Conservation (phyloP, 805 yeast species). For the Starmerella bombi region DNA sequence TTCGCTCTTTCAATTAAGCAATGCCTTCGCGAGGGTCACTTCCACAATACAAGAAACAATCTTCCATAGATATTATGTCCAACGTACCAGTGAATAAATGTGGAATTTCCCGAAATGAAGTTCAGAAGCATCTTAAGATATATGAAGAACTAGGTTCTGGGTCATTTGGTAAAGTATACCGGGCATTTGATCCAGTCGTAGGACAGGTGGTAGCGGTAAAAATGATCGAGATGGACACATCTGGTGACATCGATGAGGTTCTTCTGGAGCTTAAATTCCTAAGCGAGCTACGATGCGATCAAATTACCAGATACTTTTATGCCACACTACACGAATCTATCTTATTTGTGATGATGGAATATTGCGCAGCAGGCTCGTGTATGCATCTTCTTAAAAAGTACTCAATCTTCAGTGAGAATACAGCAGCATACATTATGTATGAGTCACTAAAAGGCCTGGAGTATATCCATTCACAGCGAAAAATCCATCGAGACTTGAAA, state of each 20-base stretch:
- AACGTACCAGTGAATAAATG: no score
- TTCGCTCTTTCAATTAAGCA: no score
- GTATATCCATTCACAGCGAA: slow-evolving; percentile 61
- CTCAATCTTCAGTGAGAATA: slow-evolving; percentile 44
- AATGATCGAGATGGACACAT: slow-evolving; percentile 65
- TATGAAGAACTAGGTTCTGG: slow-evolving; percentile 21
- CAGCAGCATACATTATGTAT: slow-evolving; percentile 47
- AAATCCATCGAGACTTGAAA: slow-evolving; percentile 82
- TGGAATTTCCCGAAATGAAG: no score
- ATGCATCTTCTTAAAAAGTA: slow-evolving; percentile 46
- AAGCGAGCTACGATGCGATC: slow-evolving; percentile 49
- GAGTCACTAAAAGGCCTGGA: slow-evolving; percentile 57
- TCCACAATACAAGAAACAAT: no score
- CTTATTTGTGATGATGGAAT: slow-evolving; percentile 89
- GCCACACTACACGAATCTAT: slow-evolving; percentile 51
- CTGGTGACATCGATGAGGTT: slow-evolving; percentile 54
- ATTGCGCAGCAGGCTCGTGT: slow-evolving; percentile 90
- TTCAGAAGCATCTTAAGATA: slow-evolving; percentile 3
- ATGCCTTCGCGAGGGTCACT: no score
- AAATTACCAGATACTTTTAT: slow-evolving; percentile 52
- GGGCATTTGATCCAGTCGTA: slow-evolving; percentile 27
- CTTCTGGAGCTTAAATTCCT: slow-evolving; percentile 70
- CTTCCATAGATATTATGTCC: no score
- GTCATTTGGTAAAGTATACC: slow-evolving; percentile 22
- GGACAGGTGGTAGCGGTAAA: slow-evolving; percentile 64